Evolutionary conservation across 768 basidiomycete species (phyloP), one percentile per base, ranked within the genome.

Genomic region (Termitomyces heimii): DNA sequence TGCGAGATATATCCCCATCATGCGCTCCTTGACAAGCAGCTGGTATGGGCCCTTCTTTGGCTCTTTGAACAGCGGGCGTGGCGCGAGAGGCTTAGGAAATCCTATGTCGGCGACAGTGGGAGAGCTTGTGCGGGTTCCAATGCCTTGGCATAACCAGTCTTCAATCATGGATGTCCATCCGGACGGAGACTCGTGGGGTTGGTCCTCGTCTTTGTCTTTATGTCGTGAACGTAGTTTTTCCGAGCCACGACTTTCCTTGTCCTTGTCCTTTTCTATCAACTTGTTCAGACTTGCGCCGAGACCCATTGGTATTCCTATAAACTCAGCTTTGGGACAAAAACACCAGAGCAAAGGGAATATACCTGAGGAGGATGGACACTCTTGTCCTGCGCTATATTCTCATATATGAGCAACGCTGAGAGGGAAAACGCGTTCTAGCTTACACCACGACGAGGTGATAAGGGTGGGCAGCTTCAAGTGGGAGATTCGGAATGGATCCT

Each of bases 1-100:
- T 5, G 88, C 82, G 35, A 91, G 75, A 66, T 92, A 92, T 42
- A 95, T 81, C 2, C 92, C 92, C 89, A 98, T 88, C 73, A 98
- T 78, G 31, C 95, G 80, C 64, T 97, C 94, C 71, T 98, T 98
- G 54, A 83, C 79, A 12, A 96, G 75, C 26, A 95, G 78, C 60
- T 90, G 79, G 66, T 97, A 98, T 16, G 92, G 92, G 0, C 90
- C 92, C 62, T 78, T 77, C 54, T 77, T 72, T 16, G 70, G 68
- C 29, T 78, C 77, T 56, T 77, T 80, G 1, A 72, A 67, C 1
- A 13, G 67, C 32, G 71, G 70, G 14, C 77, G 73, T 43, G 78
- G 72, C 40, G 77, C 70, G 28, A 82, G 62, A 5, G 73, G 74
- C 56, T 71, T 71, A 7, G 78, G 73, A 7, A 71, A 71, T 47